Percentiles rank a stretch among this genome's conserved stretches.
phyloP scores from a whole-genome alignment of 2,329 filamentous ascomycete species.

The Cladorrhinum sp. region DNA sequence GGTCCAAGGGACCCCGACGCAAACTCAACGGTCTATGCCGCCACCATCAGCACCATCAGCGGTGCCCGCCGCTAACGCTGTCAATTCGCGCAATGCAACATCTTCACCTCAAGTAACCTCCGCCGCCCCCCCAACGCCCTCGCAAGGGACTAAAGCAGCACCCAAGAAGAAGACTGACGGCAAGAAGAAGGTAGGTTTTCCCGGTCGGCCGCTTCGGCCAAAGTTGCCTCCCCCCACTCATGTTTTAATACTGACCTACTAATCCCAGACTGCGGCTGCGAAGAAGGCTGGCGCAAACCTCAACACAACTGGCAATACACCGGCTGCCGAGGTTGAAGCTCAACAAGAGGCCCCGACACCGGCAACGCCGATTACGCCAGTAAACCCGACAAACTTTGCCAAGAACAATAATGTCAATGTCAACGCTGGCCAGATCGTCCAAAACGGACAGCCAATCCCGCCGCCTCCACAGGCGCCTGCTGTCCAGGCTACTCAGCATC shows the following conservation, averaged over 20 bases:
- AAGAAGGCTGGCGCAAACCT: conserved; percentile 61
- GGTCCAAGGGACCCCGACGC: conserved; percentile 63
- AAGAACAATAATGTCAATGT: conserved; percentile 42
- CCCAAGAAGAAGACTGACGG: conserved; percentile 73
- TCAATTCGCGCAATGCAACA: conserved; percentile 53
- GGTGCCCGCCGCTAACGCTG: conserved; percentile 34
- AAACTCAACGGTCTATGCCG: conserved; percentile 64
- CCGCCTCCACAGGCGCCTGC: conserved; percentile 42
- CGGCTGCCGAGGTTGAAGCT: conserved; percentile 52
- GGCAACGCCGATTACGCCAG: conserved; percentile 62
- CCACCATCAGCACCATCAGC: conserved; percentile 60
- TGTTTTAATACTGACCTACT: conserved; percentile 19
- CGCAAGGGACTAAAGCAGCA: conserved; percentile 67
- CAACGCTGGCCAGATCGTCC: conserved; percentile 37
- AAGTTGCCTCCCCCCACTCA: neutral
- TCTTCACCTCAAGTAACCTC: conserved; percentile 62
- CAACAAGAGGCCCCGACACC: conserved; percentile 60
- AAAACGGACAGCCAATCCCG: conserved; percentile 45
- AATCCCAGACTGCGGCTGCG: conserved; percentile 50
- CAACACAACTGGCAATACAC: conserved; percentile 50
- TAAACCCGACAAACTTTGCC: conserved; percentile 49
- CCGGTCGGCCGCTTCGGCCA: neutral
- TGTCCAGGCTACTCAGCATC: conserved; percentile 43
- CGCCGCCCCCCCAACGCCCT: conserved; percentile 72
- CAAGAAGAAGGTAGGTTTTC: conserved; percentile 60